A percentile compares a stretch with the other conserved stretches of the same genome.
phyloP scores from a whole-genome alignment of 78 protist genomes.

The Tieghemostelium lacteum region DNA sequence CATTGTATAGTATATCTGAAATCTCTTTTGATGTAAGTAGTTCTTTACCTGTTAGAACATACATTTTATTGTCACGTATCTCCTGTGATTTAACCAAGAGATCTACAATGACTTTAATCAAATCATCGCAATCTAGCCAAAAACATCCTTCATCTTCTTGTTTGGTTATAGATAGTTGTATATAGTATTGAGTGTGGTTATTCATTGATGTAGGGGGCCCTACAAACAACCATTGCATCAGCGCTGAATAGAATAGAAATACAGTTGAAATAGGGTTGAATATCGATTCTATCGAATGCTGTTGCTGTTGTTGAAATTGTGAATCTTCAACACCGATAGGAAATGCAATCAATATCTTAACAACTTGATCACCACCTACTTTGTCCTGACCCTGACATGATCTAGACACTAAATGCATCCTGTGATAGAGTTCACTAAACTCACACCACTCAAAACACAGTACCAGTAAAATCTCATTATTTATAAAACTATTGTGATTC shows the following conservation, averaged over 20 bases:
- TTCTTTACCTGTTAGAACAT: constrained; percentile 62
- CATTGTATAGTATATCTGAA: constrained; percentile 34
- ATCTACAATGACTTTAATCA: constrained; percentile 55
- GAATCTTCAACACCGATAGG: constrained; percentile 71
- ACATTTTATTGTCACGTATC: constrained; percentile 26
- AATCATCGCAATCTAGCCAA: constrained; percentile 73
- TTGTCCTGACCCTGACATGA: background rate
- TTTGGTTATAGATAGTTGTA: background rate
- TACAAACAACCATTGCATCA: constrained; percentile 72
- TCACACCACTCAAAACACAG: constrained; percentile 63
- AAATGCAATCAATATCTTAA: constrained; percentile 8
- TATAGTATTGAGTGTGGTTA: background rate
- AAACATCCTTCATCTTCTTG: constrained; percentile 53
- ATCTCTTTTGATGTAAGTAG: constrained; percentile 39
- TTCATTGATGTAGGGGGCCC: constrained; percentile 51
- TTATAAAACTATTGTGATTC: background rate
- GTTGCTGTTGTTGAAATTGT: background rate
- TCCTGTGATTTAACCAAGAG: background rate
- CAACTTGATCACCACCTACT: background rate
- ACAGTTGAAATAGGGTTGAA: constrained; percentile 35
- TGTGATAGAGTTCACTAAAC: constrained; percentile 16
- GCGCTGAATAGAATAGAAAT: constrained; percentile 54
- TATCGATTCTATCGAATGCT: constrained; percentile 43
- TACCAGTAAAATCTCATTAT: background rate
- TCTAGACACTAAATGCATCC: background rate